A percentile compares a stretch with the other conserved stretches of the same genome.
Conservation (phyloP, 1,139 yeast species). For the Hyphopichia khmerensis region DNA sequence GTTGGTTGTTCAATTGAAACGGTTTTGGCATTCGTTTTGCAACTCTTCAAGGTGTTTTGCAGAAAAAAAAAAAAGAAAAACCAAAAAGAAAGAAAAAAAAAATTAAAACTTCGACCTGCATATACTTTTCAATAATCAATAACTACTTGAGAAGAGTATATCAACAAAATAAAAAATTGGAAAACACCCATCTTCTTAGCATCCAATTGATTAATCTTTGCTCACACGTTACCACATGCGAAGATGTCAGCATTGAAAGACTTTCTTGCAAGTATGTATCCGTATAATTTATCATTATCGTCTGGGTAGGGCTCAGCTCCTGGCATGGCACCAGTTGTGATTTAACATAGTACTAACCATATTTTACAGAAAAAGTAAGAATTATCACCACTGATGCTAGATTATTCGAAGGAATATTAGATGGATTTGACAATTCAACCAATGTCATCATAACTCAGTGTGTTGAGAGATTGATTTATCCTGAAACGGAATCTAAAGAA, state of each 20-base stretch:
- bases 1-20: too few species aligned
- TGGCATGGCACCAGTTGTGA: too few species aligned
- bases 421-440: constrained; percentile 81
- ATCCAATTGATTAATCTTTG: too few species aligned
- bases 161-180: neutral
- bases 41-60: too few species aligned
- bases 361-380: constrained; percentile 51
- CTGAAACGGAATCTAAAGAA: constrained; percentile 6
- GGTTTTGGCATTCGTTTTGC: too few species aligned
- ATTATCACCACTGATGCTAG: constrained; percentile 86
- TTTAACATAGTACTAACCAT: constrained; percentile 7
- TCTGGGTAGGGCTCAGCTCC: too few species aligned
- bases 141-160: neutral
- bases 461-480: constrained; percentile 50
- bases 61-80: too few species aligned
- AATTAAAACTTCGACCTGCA: too few species aligned
- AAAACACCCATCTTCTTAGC: neutral
- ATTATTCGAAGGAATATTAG: constrained; percentile 65
- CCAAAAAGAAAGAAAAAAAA: too few species aligned
- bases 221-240: too few species aligned
- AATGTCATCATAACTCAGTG: constrained; percentile 66
- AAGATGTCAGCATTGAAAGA: constrained; percentile 38
- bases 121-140: neutral
- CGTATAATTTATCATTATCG: neutral
- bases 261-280: constrained; percentile 40